These are phyloP conservation scores for Saturnispora kantuleensis DNA, from an alignment of 805 yeast genomes.

Conservation along the genomic window DNA sequence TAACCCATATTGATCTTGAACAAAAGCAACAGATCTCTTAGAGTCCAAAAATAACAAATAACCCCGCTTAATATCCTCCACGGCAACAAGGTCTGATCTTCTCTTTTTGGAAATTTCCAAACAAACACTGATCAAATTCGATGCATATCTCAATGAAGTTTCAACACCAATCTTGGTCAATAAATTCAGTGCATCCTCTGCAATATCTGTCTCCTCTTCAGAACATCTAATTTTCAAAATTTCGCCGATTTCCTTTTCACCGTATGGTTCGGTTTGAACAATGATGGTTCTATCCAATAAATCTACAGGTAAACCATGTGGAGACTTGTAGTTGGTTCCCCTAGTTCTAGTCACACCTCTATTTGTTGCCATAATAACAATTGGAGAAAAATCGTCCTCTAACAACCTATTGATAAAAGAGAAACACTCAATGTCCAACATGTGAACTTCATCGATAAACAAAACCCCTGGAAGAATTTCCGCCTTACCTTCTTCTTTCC, in stretches of 20 bases:
- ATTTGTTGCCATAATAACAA: constrained; percentile 92
- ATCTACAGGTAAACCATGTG: constrained; percentile 97
- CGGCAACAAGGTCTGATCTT: constrained; percentile 52
- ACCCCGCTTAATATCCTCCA: constrained; percentile 75
- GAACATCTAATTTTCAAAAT: constrained; percentile 76
- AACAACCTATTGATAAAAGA: constrained; percentile 90
- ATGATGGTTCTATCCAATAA: constrained; percentile 84
- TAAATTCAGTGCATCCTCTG: constrained; percentile 59
- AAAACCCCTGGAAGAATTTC: constrained; percentile 96
- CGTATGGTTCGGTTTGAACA: constrained; percentile 86
- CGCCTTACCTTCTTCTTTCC: constrained; percentile 97
- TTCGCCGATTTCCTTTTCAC: constrained; percentile 66
- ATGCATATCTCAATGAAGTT: constrained; percentile 82
- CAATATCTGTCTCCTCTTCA: constrained; percentile 62
- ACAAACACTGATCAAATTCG: constrained; percentile 86
- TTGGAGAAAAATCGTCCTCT: constrained; percentile 86
- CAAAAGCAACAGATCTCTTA: constrained; percentile 63
- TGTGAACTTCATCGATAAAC: constrained; percentile 96
- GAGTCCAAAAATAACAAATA: constrained; percentile 79
- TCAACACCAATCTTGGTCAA: constrained; percentile 65
- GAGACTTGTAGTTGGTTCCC: constrained; percentile 84
- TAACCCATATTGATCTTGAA: constrained; percentile 46
- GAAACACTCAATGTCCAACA: constrained; percentile 95
- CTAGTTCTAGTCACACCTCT: constrained; percentile 87
- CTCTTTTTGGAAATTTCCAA: constrained; percentile 74